Percentiles rank a stretch among this genome's conserved stretches.
Conservation (phyloP, 140 eudicot species). For the Senecio squalidus region DNA sequence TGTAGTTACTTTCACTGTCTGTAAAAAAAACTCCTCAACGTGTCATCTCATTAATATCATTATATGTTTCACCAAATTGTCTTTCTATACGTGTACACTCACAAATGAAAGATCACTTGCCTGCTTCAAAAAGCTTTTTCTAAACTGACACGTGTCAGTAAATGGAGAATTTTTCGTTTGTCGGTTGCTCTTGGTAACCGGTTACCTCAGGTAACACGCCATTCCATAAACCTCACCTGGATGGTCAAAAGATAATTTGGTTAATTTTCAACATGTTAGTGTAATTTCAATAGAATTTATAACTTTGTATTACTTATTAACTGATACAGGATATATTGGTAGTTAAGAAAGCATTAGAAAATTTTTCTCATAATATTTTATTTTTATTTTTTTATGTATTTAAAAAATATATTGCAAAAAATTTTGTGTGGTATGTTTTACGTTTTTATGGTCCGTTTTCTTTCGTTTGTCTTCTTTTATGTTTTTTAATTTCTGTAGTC, state of each 20-base stretch:
- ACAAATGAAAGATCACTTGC: not conserved
- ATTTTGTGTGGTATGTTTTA: too few relatives aligned
- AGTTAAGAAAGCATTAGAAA: too few relatives aligned
- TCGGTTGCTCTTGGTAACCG: constrained; percentile 35
- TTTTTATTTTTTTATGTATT: too few relatives aligned
- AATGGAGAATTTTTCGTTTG: not conserved
- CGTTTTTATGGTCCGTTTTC: too few relatives aligned
- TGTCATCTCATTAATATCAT: constrained; percentile 17
- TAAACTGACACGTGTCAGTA: constrained; percentile 17
- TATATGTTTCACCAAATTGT: not conserved
- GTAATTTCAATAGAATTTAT: not conserved
- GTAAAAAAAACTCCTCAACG: not conserved
- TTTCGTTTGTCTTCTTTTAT: too few relatives aligned
- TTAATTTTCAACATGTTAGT: too few relatives aligned
- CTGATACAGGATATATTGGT: too few relatives aligned
- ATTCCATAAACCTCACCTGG: constrained; percentile 2
- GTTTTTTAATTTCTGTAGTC: too few relatives aligned
- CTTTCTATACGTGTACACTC: constrained; percentile 6
- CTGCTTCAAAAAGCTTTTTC: not conserved
- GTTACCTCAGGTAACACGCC: constrained; percentile 19
- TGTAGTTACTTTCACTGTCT: constrained; percentile 5
- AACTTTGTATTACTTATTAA: too few relatives aligned
- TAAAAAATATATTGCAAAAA: too few relatives aligned
- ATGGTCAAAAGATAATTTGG: too few relatives aligned
- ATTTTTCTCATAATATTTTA: too few relatives aligned